phyloP scores from a whole-genome alignment of 2,329 filamentous ascomycete genomes.

The Clonostachys rosea region DNA sequence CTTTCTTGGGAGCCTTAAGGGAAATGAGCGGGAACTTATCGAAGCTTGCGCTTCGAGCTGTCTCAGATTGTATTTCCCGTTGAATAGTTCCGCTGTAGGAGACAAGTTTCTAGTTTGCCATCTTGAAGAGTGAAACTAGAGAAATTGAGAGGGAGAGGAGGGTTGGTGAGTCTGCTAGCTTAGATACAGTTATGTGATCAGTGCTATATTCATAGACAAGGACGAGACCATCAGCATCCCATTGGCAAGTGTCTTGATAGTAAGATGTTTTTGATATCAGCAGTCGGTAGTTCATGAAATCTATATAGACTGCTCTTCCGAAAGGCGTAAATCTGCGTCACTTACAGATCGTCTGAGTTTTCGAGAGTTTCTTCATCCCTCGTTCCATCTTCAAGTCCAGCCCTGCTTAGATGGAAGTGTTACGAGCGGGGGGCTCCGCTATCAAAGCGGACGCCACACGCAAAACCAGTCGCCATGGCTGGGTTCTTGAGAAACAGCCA shows the following conservation, averaged over 20 bases:
- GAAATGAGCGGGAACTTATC: not conserved
- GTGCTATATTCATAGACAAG: too few relatives aligned
- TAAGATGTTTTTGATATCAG: too few relatives aligned
- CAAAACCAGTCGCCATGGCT: slow-evolving; percentile 1
- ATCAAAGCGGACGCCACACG: not conserved
- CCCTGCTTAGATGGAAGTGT: not conserved
- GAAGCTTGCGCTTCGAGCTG: not conserved
- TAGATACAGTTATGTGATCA: too few relatives aligned
- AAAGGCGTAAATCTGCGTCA: too few relatives aligned
- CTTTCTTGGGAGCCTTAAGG: not conserved
- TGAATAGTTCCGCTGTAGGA: not conserved
- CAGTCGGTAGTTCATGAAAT: too few relatives aligned
- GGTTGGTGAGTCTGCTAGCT: too few relatives aligned
- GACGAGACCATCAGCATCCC: too few relatives aligned
- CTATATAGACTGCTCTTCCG: too few relatives aligned
- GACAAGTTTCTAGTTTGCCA: not conserved
- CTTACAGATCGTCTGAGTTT: too few relatives aligned
- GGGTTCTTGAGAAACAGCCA: slow-evolving; percentile 2
- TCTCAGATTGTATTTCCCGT: not conserved
- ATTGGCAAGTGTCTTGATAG: too few relatives aligned
- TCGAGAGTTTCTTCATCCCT: too few relatives aligned
- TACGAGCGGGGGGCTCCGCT: not conserved
- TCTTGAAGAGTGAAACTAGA: not conserved
- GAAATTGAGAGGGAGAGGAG: not conserved
- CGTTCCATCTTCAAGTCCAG: too few relatives aligned